Base-by-base conservation (phyloP, 768 basidiomycete species). In the Calocybe indica region DNA sequence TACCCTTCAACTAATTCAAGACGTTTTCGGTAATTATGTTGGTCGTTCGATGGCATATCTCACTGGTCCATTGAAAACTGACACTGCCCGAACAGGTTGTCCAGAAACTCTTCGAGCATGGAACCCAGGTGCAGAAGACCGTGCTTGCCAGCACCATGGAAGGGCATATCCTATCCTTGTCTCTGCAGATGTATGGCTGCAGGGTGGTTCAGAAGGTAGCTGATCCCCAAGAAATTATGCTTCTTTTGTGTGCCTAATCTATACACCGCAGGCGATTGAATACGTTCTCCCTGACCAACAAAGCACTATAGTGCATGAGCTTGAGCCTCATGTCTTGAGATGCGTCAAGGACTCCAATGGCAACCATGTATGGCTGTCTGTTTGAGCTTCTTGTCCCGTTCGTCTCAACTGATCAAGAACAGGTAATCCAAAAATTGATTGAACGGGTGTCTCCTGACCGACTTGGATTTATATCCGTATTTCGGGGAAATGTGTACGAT, bases 1-100 rank as follows among this genome's bases (percentile, higher is more conserved):
- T 58, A 75, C 82, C 4, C 64, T 92, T 40, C 78, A 83, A 45
- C 74, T 97, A 46, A 86, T 93, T 51, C 85, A 85, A 57, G 92
- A 96, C 60, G 88, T 96, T 39, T 98, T 95, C 61, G 95, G 94
- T 47, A 98, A 98, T 70, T 98, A 96, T 69, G 88, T 91, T 61
- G 55, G 85, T 68, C 6, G 37, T 31, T 48, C 2, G 1, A 31
- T 22, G 4, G 2, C 32, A 28, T 12, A 31, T 5, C 15, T n/a
- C 11, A 12, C 22, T 22, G 22, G 30, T 12, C 43, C 11, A 5
- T 28, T 28, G 10, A 46, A 37, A n/a, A 13, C 37, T 12, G 12
- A n/a, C 5, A 28, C 31, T 49, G 33, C 37, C 46, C 43, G 8
- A 38, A 41, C 56, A 94, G 92, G 92, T 93, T 45, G 81, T 95